Conservation (phyloP, 768 basidiomycete species). For the Boletales sp. region DNA sequence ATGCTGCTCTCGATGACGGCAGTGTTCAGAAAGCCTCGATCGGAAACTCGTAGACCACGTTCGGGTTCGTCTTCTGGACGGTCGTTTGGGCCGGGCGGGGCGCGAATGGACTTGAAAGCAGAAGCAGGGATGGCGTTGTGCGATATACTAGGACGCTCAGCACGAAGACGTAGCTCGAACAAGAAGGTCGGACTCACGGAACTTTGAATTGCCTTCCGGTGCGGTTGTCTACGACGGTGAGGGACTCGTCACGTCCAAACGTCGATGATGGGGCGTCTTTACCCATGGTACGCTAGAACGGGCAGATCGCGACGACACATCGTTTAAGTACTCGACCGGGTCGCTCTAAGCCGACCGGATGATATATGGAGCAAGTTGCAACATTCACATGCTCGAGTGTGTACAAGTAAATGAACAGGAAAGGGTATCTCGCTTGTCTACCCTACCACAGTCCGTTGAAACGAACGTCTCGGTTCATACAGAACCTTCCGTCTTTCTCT, state of each 20-base stretch:
- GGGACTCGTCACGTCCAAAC: conserved; percentile 25
- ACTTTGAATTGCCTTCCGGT: conserved; percentile 75
- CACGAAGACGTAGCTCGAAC: neutral
- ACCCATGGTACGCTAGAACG: conserved; percentile 18
- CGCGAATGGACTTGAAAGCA: conserved; percentile 74
- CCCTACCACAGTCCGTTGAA: too few species aligned
- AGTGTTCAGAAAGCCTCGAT: conserved; percentile 81
- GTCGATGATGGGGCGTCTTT: conserved; percentile 20
- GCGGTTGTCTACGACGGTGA: conserved; percentile 80
- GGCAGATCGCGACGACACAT: too few species aligned
- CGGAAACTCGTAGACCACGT: conserved; percentile 74
- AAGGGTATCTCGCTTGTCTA: conserved; percentile 16
- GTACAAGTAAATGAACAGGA: conserved; percentile 3
- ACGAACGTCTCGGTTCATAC: conserved; percentile 1
- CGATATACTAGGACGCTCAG: conserved; percentile 49
- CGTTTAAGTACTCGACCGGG: conserved; percentile 4
- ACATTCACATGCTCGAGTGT: conserved; percentile 11
- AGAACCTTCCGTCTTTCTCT: conserved; percentile 21
- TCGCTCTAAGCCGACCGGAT: neutral
- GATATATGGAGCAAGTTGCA: neutral
- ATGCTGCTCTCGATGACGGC: conserved; percentile 78
- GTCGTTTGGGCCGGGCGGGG: conserved; percentile 54
- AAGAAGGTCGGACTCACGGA: conserved; percentile 48
- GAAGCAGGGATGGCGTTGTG: conserved; percentile 80
- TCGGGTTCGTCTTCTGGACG: conserved; percentile 80